These are phyloP conservation scores for Shiraia sp. DNA, from an alignment of 2,329 filamentous ascomycete species.

Conservation along the genomic window DNA sequence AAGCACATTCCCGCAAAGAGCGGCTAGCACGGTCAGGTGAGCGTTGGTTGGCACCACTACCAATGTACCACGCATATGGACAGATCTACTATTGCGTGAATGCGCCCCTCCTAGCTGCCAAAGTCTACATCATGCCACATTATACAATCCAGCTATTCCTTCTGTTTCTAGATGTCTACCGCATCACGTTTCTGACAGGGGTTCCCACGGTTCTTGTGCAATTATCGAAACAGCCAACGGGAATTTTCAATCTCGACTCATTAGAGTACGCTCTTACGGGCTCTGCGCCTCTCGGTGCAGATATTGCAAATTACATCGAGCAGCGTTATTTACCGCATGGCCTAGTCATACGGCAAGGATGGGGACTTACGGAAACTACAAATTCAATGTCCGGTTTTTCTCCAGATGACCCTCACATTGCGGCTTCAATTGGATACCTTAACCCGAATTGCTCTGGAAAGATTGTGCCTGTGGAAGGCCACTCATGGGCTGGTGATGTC, in stretches of 20 bases:
- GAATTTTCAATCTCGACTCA: slow-evolving; percentile 65
- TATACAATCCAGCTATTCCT: neutral
- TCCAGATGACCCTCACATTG: slow-evolving; percentile 43
- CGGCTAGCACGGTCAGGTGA: slow-evolving; percentile 56
- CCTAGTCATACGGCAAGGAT: slow-evolving; percentile 51
- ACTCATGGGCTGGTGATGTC: slow-evolving; percentile 54
- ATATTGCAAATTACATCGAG: slow-evolving; percentile 74
- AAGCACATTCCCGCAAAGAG: slow-evolving; percentile 46
- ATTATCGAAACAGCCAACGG: slow-evolving; percentile 70
- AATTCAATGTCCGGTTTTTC: slow-evolving; percentile 42
- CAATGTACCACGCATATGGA: slow-evolving; percentile 58
- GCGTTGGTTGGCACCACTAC: slow-evolving; percentile 26
- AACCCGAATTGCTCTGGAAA: slow-evolving; percentile 46
- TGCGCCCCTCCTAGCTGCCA: neutral
- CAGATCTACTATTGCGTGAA: neutral
- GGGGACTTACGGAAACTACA: slow-evolving; percentile 49
- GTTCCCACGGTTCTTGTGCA: slow-evolving; percentile 65
- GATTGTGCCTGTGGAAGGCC: slow-evolving; percentile 58
- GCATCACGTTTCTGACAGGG: neutral
- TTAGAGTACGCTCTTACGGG: slow-evolving; percentile 59
- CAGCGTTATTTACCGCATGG: slow-evolving; percentile 67
- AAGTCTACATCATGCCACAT: neutral
- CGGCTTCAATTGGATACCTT: slow-evolving; percentile 46
- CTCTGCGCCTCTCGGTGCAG: slow-evolving; percentile 58
- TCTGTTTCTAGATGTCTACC: neutral